These are phyloP conservation scores for Exserohilum rostratum DNA, from an alignment of 2,329 filamentous ascomycete species.

Conservation along the genomic window DNA sequence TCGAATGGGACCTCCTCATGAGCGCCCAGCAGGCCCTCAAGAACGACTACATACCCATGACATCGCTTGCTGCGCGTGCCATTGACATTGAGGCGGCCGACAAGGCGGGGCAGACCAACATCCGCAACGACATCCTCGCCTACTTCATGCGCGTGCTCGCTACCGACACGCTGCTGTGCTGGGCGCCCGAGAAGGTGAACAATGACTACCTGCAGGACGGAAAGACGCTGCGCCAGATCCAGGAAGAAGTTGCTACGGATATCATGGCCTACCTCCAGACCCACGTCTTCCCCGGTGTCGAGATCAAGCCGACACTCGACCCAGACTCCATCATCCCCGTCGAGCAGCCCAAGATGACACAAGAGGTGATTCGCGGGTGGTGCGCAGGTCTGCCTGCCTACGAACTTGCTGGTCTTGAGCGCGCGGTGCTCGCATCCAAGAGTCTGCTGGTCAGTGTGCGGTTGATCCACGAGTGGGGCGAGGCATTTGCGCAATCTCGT, in stretches of 20 bases:
- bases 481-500: constrained; percentile 65
- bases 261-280: constrained; percentile 74
- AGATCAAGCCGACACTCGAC: constrained; percentile 81
- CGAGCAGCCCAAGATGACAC: constrained; percentile 75
- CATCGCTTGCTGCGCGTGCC: constrained; percentile 81
- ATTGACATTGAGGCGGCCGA: constrained; percentile 80
- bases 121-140: constrained; percentile 68
- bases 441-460: constrained; percentile 79
- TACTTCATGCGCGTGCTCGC: constrained; percentile 84
- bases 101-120: constrained; percentile 53
- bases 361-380: constrained; percentile 79
- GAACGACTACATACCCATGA: constrained; percentile 88
- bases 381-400: constrained; percentile 72
- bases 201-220: constrained; percentile 54
- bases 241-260: constrained; percentile 71
- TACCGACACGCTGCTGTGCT: constrained; percentile 92
- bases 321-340: constrained; percentile 75
- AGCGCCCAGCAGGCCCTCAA: constrained; percentile 83
- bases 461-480: constrained; percentile 85
- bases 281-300: constrained; percentile 82
- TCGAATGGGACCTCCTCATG: constrained; percentile 90
- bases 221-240: constrained; percentile 70
- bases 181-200: constrained; percentile 67
- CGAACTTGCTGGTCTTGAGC: constrained; percentile 86
- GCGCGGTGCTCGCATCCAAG: constrained; percentile 84